A percentile compares a stretch with the other conserved stretches of the same genome.
These are phyloP conservation scores for Nemania abortiva DNA, from an alignment of 2,329 filamentous ascomycete genomes.

Conservation along the genomic window DNA sequence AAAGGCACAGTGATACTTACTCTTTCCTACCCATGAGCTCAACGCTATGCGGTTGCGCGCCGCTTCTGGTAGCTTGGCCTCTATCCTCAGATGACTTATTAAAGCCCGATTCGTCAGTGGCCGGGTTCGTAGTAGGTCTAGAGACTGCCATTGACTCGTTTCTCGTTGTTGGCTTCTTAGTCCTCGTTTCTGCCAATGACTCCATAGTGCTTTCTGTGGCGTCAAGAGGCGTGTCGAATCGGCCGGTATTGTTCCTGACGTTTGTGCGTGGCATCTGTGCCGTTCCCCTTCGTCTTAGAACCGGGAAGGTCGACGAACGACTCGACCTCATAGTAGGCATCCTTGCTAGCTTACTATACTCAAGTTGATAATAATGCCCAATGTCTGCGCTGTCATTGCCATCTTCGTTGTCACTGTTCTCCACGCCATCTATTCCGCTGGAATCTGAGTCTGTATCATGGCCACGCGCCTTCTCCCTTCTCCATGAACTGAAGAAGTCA, in stretches of 20 bases:
- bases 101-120: background rate
- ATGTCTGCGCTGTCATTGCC: background rate
- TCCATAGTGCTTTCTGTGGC: background rate
- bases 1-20: background rate
- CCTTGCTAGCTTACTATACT: conserved; percentile 20
- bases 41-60: background rate
- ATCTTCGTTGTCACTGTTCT: background rate
- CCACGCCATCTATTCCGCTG: background rate
- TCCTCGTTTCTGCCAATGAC: background rate
- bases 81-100: background rate
- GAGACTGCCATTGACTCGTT: background rate
- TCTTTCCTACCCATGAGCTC: conserved; percentile 6
- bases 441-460: conserved; percentile 10
- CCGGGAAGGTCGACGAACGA: conserved; percentile 1
- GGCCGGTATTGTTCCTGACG: background rate
- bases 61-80: background rate
- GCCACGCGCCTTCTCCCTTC: background rate
- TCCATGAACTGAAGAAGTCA: background rate
- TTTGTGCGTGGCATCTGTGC: background rate
- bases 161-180: background rate
- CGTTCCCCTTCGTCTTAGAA: background rate
- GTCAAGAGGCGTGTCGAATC: background rate
- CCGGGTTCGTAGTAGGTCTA: background rate
- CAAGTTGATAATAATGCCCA: background rate
- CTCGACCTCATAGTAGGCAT: background rate